Evolutionary conservation across 345 rosid genomes (phyloP).

Genomic region (Moricandia arvensis): DNA sequence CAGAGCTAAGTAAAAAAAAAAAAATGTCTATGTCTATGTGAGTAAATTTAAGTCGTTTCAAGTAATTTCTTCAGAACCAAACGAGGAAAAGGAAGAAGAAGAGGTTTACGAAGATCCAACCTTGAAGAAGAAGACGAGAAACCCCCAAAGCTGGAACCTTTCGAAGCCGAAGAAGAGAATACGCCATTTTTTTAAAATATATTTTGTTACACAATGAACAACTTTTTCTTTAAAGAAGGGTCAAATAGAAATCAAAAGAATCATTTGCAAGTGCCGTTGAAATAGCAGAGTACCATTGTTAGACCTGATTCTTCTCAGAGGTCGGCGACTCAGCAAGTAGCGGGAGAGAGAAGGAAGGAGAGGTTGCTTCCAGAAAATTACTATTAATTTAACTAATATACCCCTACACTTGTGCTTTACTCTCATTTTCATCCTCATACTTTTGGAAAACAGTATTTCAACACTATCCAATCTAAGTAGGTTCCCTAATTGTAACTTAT

Average conservation of each 20-base stretch:
- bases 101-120: constrained; percentile 38
- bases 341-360: constrained; percentile 7
- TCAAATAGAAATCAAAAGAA: too few relatives aligned
- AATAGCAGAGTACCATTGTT: constrained; percentile 25
- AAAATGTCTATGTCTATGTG: too few relatives aligned
- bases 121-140: constrained; percentile 50
- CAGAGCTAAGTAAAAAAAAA: background rate
- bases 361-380: constrained; percentile 20
- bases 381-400: background rate
- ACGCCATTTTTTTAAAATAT: constrained; percentile 42
- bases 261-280: background rate
- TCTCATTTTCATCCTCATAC: background rate
- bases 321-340: constrained; percentile 29
- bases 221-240: background rate
- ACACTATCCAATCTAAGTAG: too few relatives aligned
- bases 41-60: background rate
- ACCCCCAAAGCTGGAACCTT: constrained; percentile 53
- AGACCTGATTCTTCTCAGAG: constrained; percentile 38
- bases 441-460: background rate
- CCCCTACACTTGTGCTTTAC: background rate
- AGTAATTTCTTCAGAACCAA: background rate
- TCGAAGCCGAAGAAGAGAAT: constrained; percentile 51
- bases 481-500: too few relatives aligned
- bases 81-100: background rate
- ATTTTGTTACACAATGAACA: background rate